Percentiles rank a stretch among this genome's conserved stretches.
These are phyloP conservation scores for Termitomyces sp. DNA, from an alignment of 768 basidiomycete genomes.

Conservation along the genomic window DNA sequence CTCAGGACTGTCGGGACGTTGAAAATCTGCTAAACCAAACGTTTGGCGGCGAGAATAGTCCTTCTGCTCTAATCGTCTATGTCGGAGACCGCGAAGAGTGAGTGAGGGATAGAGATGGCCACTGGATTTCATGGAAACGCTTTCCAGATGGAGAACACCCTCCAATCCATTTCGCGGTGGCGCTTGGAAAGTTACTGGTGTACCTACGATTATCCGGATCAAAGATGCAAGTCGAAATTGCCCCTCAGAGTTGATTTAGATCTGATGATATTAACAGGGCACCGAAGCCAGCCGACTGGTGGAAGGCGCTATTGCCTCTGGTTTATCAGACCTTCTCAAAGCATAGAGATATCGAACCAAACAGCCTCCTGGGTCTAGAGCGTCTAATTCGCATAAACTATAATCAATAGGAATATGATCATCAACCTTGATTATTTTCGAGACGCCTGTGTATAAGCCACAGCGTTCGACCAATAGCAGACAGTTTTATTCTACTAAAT, in stretches of 20 bases:
- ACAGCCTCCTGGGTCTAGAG: neutral
- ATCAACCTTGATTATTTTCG: neutral
- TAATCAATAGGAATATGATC: neutral
- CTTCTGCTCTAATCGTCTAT: conserved; percentile 57
- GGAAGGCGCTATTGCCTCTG: conserved; percentile 31
- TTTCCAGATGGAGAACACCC: conserved; percentile 60
- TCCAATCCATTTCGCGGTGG: conserved; percentile 53
- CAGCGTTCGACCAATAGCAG: neutral
- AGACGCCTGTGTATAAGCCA: neutral
- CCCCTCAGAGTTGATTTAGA: neutral
- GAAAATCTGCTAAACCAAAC: conserved; percentile 47
- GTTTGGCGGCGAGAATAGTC: conserved; percentile 40
- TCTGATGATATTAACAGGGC: conserved; percentile 22
- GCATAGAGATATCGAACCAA: neutral
- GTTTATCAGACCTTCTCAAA: conserved; percentile 25
- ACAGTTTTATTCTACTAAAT: neutral
- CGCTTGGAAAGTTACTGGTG: conserved; percentile 53
- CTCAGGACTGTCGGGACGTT: conserved; percentile 60
- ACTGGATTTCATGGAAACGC: neutral
- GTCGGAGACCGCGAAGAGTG: conserved; percentile 64
- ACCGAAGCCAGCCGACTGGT: conserved; percentile 37
- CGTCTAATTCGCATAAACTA: neutral
- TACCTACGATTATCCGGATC: conserved; percentile 66
- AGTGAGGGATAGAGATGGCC: conserved; percentile 18
- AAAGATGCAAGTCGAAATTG: conserved; percentile 36